phyloP scores from a whole-genome alignment of 768 basidiomycete species.

The Trametes cingulata region DNA sequence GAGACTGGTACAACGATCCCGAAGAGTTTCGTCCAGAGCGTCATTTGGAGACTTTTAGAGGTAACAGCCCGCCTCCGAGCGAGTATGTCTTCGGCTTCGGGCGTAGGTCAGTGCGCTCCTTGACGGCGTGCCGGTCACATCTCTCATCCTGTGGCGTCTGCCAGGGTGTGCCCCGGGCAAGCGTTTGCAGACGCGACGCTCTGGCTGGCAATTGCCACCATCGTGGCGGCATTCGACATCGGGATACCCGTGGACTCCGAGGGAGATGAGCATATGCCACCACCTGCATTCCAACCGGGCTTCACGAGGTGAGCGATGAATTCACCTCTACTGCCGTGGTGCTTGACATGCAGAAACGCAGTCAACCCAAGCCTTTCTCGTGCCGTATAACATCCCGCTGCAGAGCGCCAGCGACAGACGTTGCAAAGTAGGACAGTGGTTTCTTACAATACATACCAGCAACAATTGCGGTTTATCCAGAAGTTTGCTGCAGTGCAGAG shows the following conservation, averaged over 20 bases:
- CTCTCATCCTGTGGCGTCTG: conserved; percentile 32
- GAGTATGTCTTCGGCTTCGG: conserved; percentile 23
- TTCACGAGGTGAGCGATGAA: conserved; percentile 43
- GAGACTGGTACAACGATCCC: conserved; percentile 40
- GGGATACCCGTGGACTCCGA: conserved; percentile 40
- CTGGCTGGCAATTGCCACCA: conserved; percentile 46
- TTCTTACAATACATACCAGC: too few species aligned
- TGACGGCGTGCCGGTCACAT: neutral
- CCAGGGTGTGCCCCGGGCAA: conserved; percentile 52
- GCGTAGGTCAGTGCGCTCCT: conserved; percentile 8
- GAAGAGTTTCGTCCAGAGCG: conserved; percentile 51
- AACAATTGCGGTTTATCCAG: too few species aligned
- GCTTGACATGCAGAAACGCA: conserved; percentile 19
- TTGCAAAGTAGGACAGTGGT: conserved; percentile 5
- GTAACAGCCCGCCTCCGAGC: conserved; percentile 6
- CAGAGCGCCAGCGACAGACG: conserved; percentile 1
- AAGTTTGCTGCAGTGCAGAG: neutral
- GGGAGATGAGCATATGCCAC: conserved; percentile 41
- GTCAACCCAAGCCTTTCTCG: conserved; percentile 51
- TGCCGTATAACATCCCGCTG: conserved; percentile 47
- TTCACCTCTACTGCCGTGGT: neutral
- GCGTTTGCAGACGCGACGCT: conserved; percentile 49
- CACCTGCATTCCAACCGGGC: conserved; percentile 41
- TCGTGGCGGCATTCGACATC: conserved; percentile 49
- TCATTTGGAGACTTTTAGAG: neutral